Conservation (phyloP, 208 protist genomes). For the Trypanosoma vivax region DNA sequence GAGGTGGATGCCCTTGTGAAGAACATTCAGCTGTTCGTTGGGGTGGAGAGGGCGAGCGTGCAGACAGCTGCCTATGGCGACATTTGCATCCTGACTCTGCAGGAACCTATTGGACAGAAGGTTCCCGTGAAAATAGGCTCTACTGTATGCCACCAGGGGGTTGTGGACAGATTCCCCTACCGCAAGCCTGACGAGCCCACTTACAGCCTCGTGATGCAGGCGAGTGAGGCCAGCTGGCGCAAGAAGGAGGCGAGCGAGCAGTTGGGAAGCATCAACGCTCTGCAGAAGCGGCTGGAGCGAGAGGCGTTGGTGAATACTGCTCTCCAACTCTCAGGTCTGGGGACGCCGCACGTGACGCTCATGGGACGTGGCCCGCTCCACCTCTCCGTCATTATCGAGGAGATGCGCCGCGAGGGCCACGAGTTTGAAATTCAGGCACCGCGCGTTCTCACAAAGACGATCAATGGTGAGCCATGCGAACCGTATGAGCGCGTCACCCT, state of each 20-base stretch:
- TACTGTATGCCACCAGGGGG: constrained; percentile 69
- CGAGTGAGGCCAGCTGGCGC: constrained; percentile 87
- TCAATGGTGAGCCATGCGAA: constrained; percentile 78
- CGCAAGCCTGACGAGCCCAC: constrained; percentile 93
- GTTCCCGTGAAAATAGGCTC: constrained; percentile 85
- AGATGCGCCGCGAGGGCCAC: constrained; percentile 96
- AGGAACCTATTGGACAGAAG: constrained; percentile 82
- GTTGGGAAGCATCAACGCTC: constrained; percentile 43
- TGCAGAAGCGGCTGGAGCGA: constrained; percentile 79
- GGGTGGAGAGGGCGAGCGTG: constrained; percentile 69
- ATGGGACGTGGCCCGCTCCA: constrained; percentile 95
- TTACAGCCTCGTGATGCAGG: constrained; percentile 88
- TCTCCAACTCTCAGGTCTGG: constrained; percentile 52
- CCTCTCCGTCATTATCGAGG: constrained; percentile 96
- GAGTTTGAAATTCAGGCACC: constrained; percentile 95
- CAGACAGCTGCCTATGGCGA: constrained; percentile 71
- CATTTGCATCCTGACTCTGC: constrained; percentile 76
- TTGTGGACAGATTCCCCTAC: constrained; percentile 74
- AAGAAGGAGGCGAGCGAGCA: constrained; percentile 85
- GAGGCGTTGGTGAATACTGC: constrained; percentile 94
- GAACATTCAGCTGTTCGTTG: constrained; percentile 78
- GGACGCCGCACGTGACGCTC: constrained; percentile 67
- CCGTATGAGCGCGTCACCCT: constrained; percentile 77
- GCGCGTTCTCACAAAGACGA: constrained; percentile 74
- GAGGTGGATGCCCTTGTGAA: constrained; percentile 79